These are phyloP conservation scores for Starmerella gropengiesseri DNA, from an alignment of 805 yeast species.

Conservation along the genomic window DNA sequence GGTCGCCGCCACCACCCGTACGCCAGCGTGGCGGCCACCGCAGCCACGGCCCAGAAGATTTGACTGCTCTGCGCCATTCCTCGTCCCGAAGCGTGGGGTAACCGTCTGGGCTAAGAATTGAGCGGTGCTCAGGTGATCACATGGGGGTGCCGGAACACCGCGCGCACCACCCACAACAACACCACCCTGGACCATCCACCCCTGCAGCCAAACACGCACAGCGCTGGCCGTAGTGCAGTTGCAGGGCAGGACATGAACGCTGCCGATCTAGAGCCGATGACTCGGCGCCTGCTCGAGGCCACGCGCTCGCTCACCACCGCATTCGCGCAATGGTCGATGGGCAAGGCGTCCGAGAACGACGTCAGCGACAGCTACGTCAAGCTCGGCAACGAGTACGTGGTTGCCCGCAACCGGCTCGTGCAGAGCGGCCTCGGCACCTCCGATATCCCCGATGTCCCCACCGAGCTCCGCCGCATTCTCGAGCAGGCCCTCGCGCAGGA, in stretches of 20 bases:
- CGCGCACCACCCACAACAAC: neutral
- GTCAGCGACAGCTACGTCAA: slow-evolving; percentile 87
- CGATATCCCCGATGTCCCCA: slow-evolving; percentile 87
- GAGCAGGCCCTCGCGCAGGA: slow-evolving; percentile 79
- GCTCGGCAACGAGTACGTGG: slow-evolving; percentile 85
- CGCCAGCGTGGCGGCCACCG: slow-evolving; percentile 1
- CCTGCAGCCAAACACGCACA: neutral
- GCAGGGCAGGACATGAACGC: slow-evolving; percentile 8
- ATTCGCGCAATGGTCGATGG: slow-evolving; percentile 81
- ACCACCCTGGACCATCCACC: neutral
- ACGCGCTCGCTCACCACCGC: slow-evolving; percentile 69
- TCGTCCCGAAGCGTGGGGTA: neutral
- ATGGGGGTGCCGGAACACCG: too few relatives aligned
- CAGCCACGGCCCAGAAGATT: neutral
- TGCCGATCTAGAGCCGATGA: slow-evolving; percentile 24
- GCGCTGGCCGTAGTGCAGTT: too few relatives aligned
- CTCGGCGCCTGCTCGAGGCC: slow-evolving; percentile 73
- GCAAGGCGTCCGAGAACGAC: slow-evolving; percentile 63
- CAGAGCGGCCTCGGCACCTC: slow-evolving; percentile 64
- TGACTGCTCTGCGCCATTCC: neutral
- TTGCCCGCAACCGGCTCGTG: slow-evolving; percentile 69
- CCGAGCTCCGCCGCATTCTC: slow-evolving; percentile 59
- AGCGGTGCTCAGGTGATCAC: neutral
- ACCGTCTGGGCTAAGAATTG: too few relatives aligned
- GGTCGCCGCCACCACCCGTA: neutral